phyloP scores from a whole-genome alignment of 768 basidiomycete species.

The Tulasnella calospora region DNA sequence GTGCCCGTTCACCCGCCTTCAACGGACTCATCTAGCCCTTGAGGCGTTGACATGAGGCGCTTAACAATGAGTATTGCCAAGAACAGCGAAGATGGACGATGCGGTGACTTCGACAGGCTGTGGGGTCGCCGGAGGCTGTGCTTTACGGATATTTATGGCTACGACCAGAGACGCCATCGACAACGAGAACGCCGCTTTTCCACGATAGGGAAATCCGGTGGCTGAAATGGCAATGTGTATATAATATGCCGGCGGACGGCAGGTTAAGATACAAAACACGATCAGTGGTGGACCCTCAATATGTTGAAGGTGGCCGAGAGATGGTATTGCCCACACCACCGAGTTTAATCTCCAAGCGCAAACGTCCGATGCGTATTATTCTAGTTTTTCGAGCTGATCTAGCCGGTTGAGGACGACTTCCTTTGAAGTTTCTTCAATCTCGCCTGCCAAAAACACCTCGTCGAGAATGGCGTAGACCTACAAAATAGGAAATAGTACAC shows the following conservation, averaged over 20 bases:
- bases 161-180: background rate
- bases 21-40: background rate
- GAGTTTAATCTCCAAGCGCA: background rate
- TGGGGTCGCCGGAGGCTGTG: background rate
- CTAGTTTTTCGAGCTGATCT: conserved; percentile 89
- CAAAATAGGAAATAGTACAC: background rate
- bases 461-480: conserved; percentile 98
- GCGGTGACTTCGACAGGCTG: background rate
- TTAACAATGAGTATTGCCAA: background rate
- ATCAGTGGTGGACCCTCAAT: background rate
- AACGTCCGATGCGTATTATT: conserved; percentile 44
- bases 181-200: background rate
- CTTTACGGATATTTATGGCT: background rate
- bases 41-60: background rate
- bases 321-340: background rate
- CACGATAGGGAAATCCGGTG: background rate
- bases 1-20: background rate
- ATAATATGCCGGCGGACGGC: background rate
- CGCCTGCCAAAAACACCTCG: conserved; percentile 96
- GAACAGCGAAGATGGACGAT: too few relatives aligned
- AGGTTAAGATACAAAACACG: background rate
- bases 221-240: background rate
- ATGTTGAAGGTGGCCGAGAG: background rate
- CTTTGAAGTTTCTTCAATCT: conserved; percentile 97
- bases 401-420: conserved; percentile 87